Base-by-base conservation (phyloP, 2,329 filamentous ascomycete species). In the Botrytis paeoniae region DNA sequence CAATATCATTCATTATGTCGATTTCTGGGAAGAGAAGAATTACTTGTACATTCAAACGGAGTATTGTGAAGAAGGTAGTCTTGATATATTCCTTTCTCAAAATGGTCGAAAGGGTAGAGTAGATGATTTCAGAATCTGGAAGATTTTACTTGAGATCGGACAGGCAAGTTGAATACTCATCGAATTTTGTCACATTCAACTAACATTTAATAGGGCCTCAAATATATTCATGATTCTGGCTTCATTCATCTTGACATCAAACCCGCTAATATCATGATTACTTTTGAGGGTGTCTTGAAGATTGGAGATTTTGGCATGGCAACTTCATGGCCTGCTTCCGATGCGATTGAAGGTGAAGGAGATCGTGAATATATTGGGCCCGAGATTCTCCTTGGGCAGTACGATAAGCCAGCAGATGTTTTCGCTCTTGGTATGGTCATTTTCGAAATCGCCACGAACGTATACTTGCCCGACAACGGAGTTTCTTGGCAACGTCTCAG, bases 81-180 rank as follows among this genome's bases (percentile, higher is more conserved):
- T 99, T 61, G 92, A 97, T 80, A 87, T 90, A 25, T 99, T 98
- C 80, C 86, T 99, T 43, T 88, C 89, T n/a, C 89, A 92, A 73
- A 89, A 94, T 74, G 96, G 96, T 37, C 87, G 91, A 75, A 94
- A 93, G 80, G 95, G 94, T 64, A 89, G 95, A 78, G 84, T 99
- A 76, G 96, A 99, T 82, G 96, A 98, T 81, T 99, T 99, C 83
- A 89, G 96, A 75, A 98, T 98, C 82, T 99, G 96, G 94, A 99
- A 99, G 85, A 95, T 98, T 73, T 85, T 98, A 78, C 88, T 97
- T 60, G 96, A 99, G 82, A 83, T 97, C 74, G 88, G 91, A 79
- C 85, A 92, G 85, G 94, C 96, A 88, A 83, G 92, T 85, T 63
- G 3, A 35, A 29, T 45, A 37, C n/a, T 4, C 37, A 25, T 25